Base-by-base conservation (phyloP, 2,329 filamentous ascomycete genomes). In the Neoarthrinium moseri region DNA sequence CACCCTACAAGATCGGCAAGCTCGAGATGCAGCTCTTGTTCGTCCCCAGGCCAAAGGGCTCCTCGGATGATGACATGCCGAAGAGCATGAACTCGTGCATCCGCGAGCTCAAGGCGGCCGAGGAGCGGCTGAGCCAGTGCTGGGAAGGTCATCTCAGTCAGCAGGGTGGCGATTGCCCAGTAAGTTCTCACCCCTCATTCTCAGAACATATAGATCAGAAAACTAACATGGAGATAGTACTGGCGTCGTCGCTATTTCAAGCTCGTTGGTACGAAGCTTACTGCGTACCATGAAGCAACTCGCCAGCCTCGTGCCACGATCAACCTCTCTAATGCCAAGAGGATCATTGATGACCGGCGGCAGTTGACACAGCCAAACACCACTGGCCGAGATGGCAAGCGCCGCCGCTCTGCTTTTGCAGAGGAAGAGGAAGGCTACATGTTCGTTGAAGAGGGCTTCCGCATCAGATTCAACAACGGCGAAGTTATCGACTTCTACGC, bases 351-450 rank as follows among this genome's bases (percentile, higher is more conserved):
- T 62, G 94, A 99, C 65, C 88, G 90, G 47, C 84, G 84, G 17
- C 78, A 88, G 17, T 75, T 99, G 38, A 89, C 86, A 6, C 87
- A 96, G 59, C 91, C 89, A 55, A 89, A 95, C 61, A 89, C 86
- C 1, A 84, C 79, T 12, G 87, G 86, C 47, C 88, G 84, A 62
- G 81, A 80, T 52, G 89, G 90, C 46, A 85, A 83, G 56, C 87
- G 94, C 34, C 87, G 94, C 46, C 91, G 95, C 66, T 96, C 91
- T 26, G 94, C 89, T 10, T 99, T 99, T 66, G 91, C 92, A 2
- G 94, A 97, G 67, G 94, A 99, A 55, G 94, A 99, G 69, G 94
- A 99, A 64, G 94, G 94, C 33, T 99, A 99, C 74, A 96, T 96
- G 88, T 99, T 99, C 65, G 92, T 99, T 43, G 94, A 99, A 67